Base-by-base conservation (phyloP, 352 stramenopile genomes). In the Elongisporangium undulatum region DNA sequence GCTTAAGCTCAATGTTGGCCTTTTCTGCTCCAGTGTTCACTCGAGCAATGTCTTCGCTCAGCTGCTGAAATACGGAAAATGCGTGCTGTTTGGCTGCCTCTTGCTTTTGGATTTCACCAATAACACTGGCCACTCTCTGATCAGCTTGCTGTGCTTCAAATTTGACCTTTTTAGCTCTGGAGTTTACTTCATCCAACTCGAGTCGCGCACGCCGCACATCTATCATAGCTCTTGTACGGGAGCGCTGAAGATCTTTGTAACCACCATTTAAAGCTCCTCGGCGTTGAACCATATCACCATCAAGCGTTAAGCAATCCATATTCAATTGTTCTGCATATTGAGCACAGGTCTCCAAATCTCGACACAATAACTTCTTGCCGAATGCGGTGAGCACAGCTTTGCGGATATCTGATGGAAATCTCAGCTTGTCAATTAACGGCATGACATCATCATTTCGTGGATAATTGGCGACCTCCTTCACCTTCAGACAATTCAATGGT, bases 261-360 rank as follows among this genome's bases (percentile, higher is more conserved):
- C 98, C 98, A 59, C 98, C 98, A 20, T 97, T 94, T 4, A 99
- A 72, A n/a, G 92, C 95, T 72, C 98, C 98, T 51, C 96, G 94
- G 29, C 96, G 89, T 58, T 97, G 97, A 55, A 98, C 97, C 74
- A 99, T 89, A 68, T 99, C 97, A 51, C 98, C 98, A 45, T 99
- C 96, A 15, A 99, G 74, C 10, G 98, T 99, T 50, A 99, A 85
- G 53, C 96, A 98, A 77, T 99, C 97, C 89, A 99, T 98, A 59
- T 95, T 89, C 3, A 77, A 85, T 55, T 85, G 72, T 69, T 93
- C 72, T 7, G 77, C 74, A 50, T 92, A 95, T 22, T 92, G 73
- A 24, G 79, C 74, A 45, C 82, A 94, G 9, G 94, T 86, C 29
- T 98, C 95, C 23, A 98, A 71, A 65, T 97, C 94, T 1, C 89